Evolutionary conservation across 2,329 filamentous ascomycete genomes (phyloP).

Genomic region (Curvularia eragrostidis): DNA sequence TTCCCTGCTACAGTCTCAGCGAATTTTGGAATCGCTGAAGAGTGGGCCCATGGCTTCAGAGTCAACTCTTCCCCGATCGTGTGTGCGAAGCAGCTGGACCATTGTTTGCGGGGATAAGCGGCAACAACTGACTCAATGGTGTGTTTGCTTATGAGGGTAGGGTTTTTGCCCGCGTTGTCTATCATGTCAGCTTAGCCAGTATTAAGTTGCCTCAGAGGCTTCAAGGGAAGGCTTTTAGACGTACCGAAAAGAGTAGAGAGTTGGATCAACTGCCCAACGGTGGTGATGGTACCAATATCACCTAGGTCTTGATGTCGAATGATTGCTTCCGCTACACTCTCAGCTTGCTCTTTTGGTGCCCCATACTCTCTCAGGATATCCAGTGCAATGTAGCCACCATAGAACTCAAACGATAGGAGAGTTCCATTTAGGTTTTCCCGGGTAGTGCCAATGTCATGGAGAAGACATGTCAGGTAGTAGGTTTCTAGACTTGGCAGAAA

Average conservation of each 20-base stretch:
- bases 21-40: not conserved
- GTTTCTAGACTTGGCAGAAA: conserved; percentile 3
- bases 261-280: conserved; percentile 3
- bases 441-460: conserved; percentile 11
- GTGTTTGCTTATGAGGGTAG: not conserved
- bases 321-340: conserved; percentile 9
- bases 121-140: not conserved
- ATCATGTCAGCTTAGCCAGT: not conserved
- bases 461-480: conserved; percentile 6
- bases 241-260: conserved; percentile 8
- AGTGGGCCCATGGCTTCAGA: conserved; percentile 7
- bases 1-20: conserved; percentile 1
- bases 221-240: not conserved
- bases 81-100: conserved; percentile 5
- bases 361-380: not conserved
- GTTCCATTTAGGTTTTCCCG: not conserved
- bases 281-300: conserved; percentile 5
- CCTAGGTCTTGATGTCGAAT: conserved; percentile 10
- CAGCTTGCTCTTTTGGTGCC: not conserved
- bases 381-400: conserved; percentile 9
- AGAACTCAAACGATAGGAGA: conserved; percentile 9
- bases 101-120: not conserved
- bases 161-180: conserved; percentile 12
- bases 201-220: not conserved
- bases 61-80: conserved; percentile 1